A percentile compares a stretch with the other conserved stretches of the same genome.
Evolutionary conservation across 306 rosid species (phyloP).

Genomic region (Boehmeria nivea): DNA sequence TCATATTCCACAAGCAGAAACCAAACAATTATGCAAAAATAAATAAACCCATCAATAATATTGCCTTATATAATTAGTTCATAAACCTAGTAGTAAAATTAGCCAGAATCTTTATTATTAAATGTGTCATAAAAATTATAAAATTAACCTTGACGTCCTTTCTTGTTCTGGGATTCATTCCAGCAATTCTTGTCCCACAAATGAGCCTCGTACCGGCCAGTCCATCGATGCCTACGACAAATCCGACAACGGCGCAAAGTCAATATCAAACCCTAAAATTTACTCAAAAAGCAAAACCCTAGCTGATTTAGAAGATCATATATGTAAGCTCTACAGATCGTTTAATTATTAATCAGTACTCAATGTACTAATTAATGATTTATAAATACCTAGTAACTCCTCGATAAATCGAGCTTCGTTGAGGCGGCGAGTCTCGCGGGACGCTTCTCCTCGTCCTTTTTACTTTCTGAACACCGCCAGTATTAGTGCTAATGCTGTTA

Average conservation of each 20-base stretch:
- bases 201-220: conserved; percentile 94
- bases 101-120: too few relatives aligned
- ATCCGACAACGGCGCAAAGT: background rate
- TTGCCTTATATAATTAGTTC: background rate
- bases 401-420: conserved; percentile 66
- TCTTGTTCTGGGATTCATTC: conserved; percentile 84
- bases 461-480: conserved; percentile 27
- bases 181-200: conserved; percentile 95
- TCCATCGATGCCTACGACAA: conserved; percentile 88
- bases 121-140: background rate
- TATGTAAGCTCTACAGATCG: background rate
- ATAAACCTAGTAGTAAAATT: too few relatives aligned
- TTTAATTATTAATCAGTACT: background rate
- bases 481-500: background rate
- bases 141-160: conserved; percentile 83
- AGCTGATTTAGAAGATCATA: background rate
- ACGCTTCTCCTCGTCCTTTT: conserved; percentile 50
- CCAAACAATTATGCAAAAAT: background rate
- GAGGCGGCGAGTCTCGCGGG: conserved; percentile 62
- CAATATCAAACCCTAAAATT: background rate
- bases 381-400: conserved; percentile 74
- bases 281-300: too few relatives aligned
- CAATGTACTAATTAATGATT: too few relatives aligned
- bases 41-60: background rate
- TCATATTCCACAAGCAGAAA: conserved; percentile 4